A percentile compares a stretch with the other conserved stretches of the same genome.
Conservation (phyloP, 495 filamentous ascomycete genomes). For the Filosporella fistucella region DNA sequence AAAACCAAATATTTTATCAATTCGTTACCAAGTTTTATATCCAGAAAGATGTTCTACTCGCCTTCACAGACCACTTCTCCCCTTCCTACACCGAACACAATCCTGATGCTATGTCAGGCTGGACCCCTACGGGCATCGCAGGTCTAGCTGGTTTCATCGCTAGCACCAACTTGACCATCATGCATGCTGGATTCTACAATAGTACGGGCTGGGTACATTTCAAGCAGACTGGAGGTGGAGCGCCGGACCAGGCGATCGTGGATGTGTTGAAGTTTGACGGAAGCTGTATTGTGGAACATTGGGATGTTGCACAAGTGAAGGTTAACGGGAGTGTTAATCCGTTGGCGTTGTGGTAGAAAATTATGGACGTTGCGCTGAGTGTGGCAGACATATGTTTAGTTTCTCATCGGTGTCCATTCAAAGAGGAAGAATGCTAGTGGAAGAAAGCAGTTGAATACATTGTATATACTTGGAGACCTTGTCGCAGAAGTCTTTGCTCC, state of each 20-base stretch:
- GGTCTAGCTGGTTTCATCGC: background rate
- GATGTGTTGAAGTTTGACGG: conserved; percentile 9
- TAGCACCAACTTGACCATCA: conserved; percentile 1
- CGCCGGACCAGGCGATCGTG: background rate
- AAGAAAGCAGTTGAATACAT: no score
- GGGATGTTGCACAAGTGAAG: conserved; percentile 3
- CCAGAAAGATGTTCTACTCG: background rate
- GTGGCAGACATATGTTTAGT: no score
- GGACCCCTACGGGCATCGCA: background rate
- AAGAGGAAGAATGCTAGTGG: no score
- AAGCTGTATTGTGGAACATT: conserved; percentile 13
- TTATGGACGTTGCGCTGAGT: no score
- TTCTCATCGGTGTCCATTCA: no score
- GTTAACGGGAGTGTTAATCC: background rate
- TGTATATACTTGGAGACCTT: no score
- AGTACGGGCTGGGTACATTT: background rate
- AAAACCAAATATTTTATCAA: background rate
- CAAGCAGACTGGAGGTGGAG: conserved; percentile 1
- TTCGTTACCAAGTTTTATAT: conserved; percentile 1
- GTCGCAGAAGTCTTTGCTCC: no score
- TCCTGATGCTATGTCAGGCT: background rate
- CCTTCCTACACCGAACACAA: conserved; percentile 8
- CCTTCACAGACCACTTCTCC: background rate
- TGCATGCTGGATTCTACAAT: background rate
- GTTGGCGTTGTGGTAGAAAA: background rate